Base-by-base conservation (phyloP, 129 eudicot species). In the Helichrysum umbraculigerum region DNA sequence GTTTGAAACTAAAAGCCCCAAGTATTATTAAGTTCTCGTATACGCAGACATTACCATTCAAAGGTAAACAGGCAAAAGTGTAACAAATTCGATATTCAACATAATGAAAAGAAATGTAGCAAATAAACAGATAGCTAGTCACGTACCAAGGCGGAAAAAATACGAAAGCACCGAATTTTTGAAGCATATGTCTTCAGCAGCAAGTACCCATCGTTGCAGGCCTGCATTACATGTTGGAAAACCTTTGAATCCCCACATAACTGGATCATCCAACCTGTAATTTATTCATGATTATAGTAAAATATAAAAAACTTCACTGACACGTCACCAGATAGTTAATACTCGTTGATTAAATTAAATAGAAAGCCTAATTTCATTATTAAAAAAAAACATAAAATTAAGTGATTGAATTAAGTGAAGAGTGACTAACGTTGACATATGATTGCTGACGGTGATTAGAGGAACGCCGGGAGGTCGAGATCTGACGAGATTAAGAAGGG, bases 151-250 rank as follows among this genome's bases (percentile, higher is more conserved):
- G 54, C 97, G 84, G 66, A 94, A 94, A 81, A 86, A 78, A 47
- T 94, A 94, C 22, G 97, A 87, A 66, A 84, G 68, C 72, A 89
- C 83, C 73, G 74, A 61, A 72, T 94, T 94, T 79, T 84, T 94
- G 81, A 94, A 94, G 86, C 99, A 94, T 64, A 94, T 94, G 75
- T 94, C 99, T 72, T 94, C 92, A 63, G 99, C 97, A 74, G 99
- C 85, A 19, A 94, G 87, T 57, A 86, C 99, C 99, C 97, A 94
- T 74, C 99, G 85, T 54, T 83, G 93, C 73, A 94, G 75, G 3
- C 78, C 83, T 17, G 93, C 88, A 81, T 94, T 87, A 57, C 85
- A 70, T 11, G 84, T 81, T 7, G 99, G 99, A 44, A 94, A 94
- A 41, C 96, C 99, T 85, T 86, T 89, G 60, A 89, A 84, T 68